Evolutionary conservation across 1,284 basidiomycete species (phyloP), one percentile per base, ranked within the genome.

Genomic region (Trametes sp.): DNA sequence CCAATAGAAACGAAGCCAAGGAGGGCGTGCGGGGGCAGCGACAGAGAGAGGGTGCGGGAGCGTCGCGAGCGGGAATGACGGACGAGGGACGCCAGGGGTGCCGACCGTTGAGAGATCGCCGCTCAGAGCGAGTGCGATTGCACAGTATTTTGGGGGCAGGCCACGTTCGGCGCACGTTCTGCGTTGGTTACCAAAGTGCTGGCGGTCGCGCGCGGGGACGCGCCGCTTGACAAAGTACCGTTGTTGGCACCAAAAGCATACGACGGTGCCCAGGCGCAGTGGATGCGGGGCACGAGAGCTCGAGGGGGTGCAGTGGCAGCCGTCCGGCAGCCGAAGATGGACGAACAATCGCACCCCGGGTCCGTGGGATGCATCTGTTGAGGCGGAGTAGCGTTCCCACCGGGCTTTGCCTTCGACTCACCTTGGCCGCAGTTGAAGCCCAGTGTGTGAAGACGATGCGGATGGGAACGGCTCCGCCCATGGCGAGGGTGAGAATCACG

Each of bases 401-500:
- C 36, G 61, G 42, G 33, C 53, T 31, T n/a, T 42, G 49, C 48
- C 48, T 35, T 55, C 54, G 51, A 54, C 36, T 58, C 44, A 26
- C 29, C 48, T 31, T 23, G 8, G 33, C 21, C 29, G 35, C 44
- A 31, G 16, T 53, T 59, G 38, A 33, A 35, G 36, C 49, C 31
- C 50, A 57, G 59, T 59, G 62, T 62, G 65, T 35, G 65, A 66
- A 57, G 23, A 31, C 16, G 13, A 19, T 38, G 28, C 59, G 54
- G 59, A 57, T 49, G 38, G 55, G 28, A 13, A 24, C 52, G 41
- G 45, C 33, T 60, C 57, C 42, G 41, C 31, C 45, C 21, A 11
- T 46, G 26, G 21, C 28, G 26, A 54, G 23, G 53, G 21, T n/a
- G 53, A 44, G 38, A 29, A 54, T 16, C 29, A 19, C 16, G 14